Evolutionary conservation across 73 alveolate genomes (phyloP).

Genomic region (Paramecium caudatum): DNA sequence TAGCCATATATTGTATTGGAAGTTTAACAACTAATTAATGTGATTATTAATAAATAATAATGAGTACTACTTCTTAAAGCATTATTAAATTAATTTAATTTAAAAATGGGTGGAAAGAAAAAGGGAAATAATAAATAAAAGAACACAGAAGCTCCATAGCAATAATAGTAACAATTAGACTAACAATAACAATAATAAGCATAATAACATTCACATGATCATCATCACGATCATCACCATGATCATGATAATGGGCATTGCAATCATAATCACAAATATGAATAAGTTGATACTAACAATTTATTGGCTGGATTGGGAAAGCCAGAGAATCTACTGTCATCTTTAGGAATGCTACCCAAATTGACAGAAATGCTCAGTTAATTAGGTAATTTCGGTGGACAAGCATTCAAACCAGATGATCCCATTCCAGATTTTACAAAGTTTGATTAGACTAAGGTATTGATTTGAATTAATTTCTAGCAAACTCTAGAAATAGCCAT

Average conservation of each 20-base stretch:
- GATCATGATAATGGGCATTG: slow-evolving; percentile 28
- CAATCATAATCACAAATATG: not conserved
- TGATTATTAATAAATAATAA: slow-evolving; percentile 40
- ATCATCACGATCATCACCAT: slow-evolving; percentile 13
- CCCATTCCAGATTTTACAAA: slow-evolving; percentile 37
- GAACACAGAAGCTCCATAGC: not conserved
- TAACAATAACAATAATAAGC: not conserved
- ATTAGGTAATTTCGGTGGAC: slow-evolving; percentile 34
- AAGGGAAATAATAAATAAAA: slow-evolving; percentile 7
- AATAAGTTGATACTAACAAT: not conserved
- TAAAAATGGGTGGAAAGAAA: slow-evolving; percentile 22
- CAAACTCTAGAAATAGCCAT: slow-evolving; percentile 6
- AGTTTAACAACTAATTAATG: not conserved
- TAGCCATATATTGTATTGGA: slow-evolving; percentile 33
- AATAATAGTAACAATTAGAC: not conserved
- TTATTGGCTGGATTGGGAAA: not conserved
- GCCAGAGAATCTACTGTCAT: not conserved
- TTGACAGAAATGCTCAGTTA: slow-evolving; percentile 21
- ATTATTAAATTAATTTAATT: not conserved
- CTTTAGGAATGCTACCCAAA: slow-evolving; percentile 17
- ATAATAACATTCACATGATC: slow-evolving; percentile 30
- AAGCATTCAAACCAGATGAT: slow-evolving; percentile 48
- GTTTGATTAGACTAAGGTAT: slow-evolving; percentile 23
- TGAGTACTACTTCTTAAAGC: not conserved
- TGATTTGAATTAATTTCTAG: not conserved